phyloP scores from a whole-genome alignment of 306 rosid genomes.

The Cicer judaicum region DNA sequence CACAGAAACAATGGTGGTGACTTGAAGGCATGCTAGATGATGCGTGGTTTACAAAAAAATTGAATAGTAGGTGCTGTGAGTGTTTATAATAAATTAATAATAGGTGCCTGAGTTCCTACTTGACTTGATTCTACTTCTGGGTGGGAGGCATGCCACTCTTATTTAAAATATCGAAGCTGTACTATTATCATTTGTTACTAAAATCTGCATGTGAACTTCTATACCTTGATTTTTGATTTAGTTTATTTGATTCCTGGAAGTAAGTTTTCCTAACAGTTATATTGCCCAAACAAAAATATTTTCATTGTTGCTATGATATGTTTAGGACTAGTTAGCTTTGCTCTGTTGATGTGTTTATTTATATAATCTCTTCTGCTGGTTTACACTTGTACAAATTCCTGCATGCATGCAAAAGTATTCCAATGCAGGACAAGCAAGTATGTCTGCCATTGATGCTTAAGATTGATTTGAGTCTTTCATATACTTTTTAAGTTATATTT shows the following conservation, averaged over 20 bases:
- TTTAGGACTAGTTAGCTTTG: conserved; percentile 2
- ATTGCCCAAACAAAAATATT: conserved; percentile 16
- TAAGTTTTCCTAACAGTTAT: background rate
- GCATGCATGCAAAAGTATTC: conserved; percentile 20
- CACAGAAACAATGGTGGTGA: conserved; percentile 29
- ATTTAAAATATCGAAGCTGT: conserved; percentile 9
- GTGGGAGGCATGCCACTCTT: background rate
- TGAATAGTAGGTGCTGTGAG: background rate
- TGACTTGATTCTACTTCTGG: background rate
- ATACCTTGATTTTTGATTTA: background rate
- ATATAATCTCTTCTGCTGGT: conserved; percentile 3
- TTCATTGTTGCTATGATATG: background rate
- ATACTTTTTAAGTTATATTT: background rate
- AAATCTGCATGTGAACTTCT: conserved; percentile 3
- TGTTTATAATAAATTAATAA: background rate
- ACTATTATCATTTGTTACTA: conserved; percentile 6
- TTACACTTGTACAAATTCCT: background rate
- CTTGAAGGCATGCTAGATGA: conserved; percentile 11
- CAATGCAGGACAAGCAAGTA: background rate
- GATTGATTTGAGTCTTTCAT: background rate
- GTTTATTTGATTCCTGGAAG: background rate
- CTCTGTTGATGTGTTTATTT: background rate
- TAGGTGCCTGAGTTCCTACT: conserved; percentile 15
- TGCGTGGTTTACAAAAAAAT: background rate
- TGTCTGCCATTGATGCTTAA: conserved; percentile 5